phyloP scores from a whole-genome alignment of 1,284 basidiomycete genomes.

The Tremellales sp. region DNA sequence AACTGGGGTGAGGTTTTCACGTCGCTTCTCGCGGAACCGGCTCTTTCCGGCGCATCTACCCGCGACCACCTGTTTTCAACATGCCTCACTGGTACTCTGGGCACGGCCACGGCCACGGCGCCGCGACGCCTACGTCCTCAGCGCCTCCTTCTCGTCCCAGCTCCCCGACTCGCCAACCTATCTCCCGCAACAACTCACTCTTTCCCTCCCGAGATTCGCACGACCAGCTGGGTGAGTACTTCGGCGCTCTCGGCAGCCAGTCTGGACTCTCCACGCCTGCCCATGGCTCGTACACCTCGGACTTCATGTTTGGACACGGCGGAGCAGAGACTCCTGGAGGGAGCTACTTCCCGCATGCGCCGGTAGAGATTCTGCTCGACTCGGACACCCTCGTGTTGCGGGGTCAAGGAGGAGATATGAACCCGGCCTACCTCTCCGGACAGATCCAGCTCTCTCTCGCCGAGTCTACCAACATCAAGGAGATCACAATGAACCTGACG shows the following conservation, averaged over 20 bases:
- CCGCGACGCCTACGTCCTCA: conserved; percentile 12
- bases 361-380: conserved; percentile 71
- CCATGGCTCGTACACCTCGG: conserved; percentile 3
- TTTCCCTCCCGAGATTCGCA: conserved; percentile 8
- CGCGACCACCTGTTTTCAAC: no score
- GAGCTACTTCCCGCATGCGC: conserved; percentile 19
- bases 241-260: conserved; percentile 2
- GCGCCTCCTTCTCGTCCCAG: conserved; percentile 26
- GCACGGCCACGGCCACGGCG: background rate
- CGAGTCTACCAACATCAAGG: conserved; percentile 78
- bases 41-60: no score
- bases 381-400: conserved; percentile 65
- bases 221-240: conserved; percentile 26
- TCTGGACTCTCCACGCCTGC: conserved; percentile 5
- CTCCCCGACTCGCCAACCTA: conserved; percentile 20
- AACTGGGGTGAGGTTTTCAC: no score
- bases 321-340: conserved; percentile 30
- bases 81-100: conserved; percentile 3
- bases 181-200: conserved; percentile 1
- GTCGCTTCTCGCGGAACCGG: no score
- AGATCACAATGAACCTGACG: conserved; percentile 75
- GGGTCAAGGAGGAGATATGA: conserved; percentile 77
- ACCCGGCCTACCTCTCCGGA: conserved; percentile 63
- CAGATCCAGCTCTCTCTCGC: conserved; percentile 70
- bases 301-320: conserved; percentile 12